phyloP scores from a whole-genome alignment of 2,329 filamentous ascomycete species.

The Colletotrichum sp. region DNA sequence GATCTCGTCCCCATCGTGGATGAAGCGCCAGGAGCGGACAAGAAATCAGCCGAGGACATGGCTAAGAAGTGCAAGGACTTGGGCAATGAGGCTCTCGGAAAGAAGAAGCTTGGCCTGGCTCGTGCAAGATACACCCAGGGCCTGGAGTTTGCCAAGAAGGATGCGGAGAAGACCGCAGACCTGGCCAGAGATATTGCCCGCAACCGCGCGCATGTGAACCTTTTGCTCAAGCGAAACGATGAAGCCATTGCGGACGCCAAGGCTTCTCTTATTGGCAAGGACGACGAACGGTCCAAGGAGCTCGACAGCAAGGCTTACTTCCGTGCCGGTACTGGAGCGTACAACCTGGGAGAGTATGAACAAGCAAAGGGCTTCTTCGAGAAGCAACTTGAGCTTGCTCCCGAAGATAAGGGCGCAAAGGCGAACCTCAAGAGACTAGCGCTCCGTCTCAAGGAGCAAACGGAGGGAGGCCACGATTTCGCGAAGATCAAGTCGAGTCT shows the following conservation, averaged over 20 bases:
- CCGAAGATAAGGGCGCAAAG: slow-evolving; percentile 20
- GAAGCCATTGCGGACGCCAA: slow-evolving; percentile 32
- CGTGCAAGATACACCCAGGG: slow-evolving; percentile 31
- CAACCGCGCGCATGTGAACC: slow-evolving; percentile 35
- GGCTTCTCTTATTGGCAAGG: slow-evolving; percentile 29
- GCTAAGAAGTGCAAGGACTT: slow-evolving; percentile 28
- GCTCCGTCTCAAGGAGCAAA: slow-evolving; percentile 28
- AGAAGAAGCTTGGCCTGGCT: slow-evolving; percentile 23
- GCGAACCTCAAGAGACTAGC: slow-evolving; percentile 24
- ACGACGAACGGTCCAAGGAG: not conserved
- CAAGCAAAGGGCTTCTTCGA: slow-evolving; percentile 28
- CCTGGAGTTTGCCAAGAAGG: slow-evolving; percentile 12
- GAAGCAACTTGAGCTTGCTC: slow-evolving; percentile 27
- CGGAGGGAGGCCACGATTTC: slow-evolving; percentile 26
- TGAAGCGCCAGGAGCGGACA: not conserved
- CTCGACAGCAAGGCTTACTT: slow-evolving; percentile 37
- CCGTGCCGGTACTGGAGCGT: slow-evolving; percentile 34
- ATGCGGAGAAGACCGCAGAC: not conserved
- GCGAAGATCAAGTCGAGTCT: slow-evolving; percentile 25
- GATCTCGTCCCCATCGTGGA: slow-evolving; percentile 27
- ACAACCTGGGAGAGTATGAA: slow-evolving; percentile 29
- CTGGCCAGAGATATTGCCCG: slow-evolving; percentile 34
- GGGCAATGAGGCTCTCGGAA: slow-evolving; percentile 32
- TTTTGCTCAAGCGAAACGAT: slow-evolving; percentile 34
- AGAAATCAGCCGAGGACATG: not conserved